Percentiles rank a stretch among this genome's conserved stretches.
Evolutionary conservation across 192 early-diverging fungal species (phyloP).

Genomic region (Dimargaris xerosporica): DNA sequence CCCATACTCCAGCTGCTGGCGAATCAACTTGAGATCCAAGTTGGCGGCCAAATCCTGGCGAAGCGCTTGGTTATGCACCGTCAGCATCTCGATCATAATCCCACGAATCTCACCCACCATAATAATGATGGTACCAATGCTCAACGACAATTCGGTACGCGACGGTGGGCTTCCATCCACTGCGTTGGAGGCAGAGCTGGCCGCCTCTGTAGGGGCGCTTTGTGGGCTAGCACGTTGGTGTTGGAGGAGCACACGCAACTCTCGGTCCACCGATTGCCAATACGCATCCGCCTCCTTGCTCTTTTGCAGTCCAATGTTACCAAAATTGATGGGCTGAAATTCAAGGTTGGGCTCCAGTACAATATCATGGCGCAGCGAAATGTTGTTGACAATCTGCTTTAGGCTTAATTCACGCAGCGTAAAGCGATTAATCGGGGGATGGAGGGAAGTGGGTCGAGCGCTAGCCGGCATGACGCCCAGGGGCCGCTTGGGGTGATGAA

Average conservation of each 20-base stretch:
- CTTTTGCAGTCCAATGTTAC: constrained; percentile 47
- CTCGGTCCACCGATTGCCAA: constrained; percentile 51
- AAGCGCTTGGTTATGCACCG: constrained; percentile 24
- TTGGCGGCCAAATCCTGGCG: constrained; percentile 26
- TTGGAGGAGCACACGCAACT: constrained; percentile 22
- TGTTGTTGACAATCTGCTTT: constrained; percentile 66
- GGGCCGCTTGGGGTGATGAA: not conserved
- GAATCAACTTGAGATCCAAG: constrained; percentile 36
- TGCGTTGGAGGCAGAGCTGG: not conserved
- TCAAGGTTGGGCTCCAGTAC: constrained; percentile 77
- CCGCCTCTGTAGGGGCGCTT: not conserved
- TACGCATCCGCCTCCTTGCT: constrained; percentile 43
- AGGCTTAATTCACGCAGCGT: constrained; percentile 75
- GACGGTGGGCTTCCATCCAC: not conserved
- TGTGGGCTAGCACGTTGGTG: not conserved
- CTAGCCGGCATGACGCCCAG: not conserved
- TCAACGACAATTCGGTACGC: not conserved
- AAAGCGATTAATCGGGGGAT: constrained; percentile 67
- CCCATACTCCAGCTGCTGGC: constrained; percentile 49
- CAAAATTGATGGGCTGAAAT: constrained; percentile 75
- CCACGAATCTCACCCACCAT: constrained; percentile 60
- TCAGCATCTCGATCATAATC: constrained; percentile 42
- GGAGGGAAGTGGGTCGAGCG: not conserved
- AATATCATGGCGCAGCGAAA: constrained; percentile 79
- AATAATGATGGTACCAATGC: constrained; percentile 27